Conservation (phyloP, 495 filamentous ascomycete genomes). For the Sphaerosporella brunnea region DNA sequence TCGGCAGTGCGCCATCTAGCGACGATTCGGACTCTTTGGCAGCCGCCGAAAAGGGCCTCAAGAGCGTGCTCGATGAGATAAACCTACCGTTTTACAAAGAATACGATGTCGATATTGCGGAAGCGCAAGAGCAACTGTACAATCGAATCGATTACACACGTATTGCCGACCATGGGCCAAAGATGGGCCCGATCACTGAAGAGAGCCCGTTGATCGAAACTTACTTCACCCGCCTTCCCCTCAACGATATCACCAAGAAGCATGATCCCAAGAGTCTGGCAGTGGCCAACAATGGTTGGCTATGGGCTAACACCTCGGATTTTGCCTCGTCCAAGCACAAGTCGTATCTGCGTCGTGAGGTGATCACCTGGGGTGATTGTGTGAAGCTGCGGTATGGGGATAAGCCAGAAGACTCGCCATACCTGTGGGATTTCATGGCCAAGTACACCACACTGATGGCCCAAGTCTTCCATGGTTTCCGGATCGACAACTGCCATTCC, state of each 20-base stretch:
- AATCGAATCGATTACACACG: constrained; percentile 87
- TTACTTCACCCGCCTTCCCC: constrained; percentile 84
- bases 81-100: constrained; percentile 81
- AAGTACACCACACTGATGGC: constrained; percentile 85
- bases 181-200: constrained; percentile 57
- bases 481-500: constrained; percentile 97
- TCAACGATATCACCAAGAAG: constrained; percentile 58
- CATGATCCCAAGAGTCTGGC: constrained; percentile 61
- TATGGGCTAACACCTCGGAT: constrained; percentile 89
- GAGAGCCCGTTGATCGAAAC: constrained; percentile 75
- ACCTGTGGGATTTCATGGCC: constrained; percentile 88
- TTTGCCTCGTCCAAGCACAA: constrained; percentile 78
- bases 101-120: constrained; percentile 66
- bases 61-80: constrained; percentile 56
- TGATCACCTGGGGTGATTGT: constrained; percentile 97
- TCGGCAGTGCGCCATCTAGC: constrained; percentile 46
- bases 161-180: constrained; percentile 80
- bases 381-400: constrained; percentile 88
- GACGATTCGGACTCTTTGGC: constrained; percentile 28
- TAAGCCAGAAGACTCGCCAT: constrained; percentile 69
- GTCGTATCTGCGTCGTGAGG: constrained; percentile 80
- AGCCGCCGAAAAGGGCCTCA: constrained; percentile 34
- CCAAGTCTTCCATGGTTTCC: constrained; percentile 86
- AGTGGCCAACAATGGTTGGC: constrained; percentile 94
- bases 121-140: constrained; percentile 75